Conservation (phyloP, 805 yeast species). For the Ogataea parapolymorpha region DNA sequence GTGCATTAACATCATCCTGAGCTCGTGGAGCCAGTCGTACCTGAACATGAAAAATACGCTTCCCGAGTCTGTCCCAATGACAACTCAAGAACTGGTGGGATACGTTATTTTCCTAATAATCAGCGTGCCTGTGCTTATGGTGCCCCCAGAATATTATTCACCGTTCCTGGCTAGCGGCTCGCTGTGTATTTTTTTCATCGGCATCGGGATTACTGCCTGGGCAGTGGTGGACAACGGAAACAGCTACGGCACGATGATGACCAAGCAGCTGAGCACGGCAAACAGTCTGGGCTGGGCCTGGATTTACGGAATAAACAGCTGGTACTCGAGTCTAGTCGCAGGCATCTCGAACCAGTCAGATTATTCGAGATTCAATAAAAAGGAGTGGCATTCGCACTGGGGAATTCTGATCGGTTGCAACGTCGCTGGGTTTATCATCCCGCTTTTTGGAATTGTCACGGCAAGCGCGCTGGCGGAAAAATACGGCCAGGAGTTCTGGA, state of each 20-base stretch:
- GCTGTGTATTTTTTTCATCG: conserved; percentile 11
- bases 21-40: conserved; percentile 38
- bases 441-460: conserved; percentile 43
- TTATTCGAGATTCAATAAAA: conserved; percentile 32
- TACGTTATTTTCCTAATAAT: conserved; percentile 43
- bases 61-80: conserved; percentile 38
- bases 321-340: conserved; percentile 40
- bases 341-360: conserved; percentile 38
- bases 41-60: conserved; percentile 39
- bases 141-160: conserved; percentile 38
- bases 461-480: conserved; percentile 40
- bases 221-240: conserved; percentile 13
- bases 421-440: conserved; percentile 29
- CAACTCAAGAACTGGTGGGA: conserved; percentile 40
- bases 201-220: conserved; percentile 19
- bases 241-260: conserved; percentile 13
- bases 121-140: conserved; percentile 37
- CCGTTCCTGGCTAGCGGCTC: conserved; percentile 15
- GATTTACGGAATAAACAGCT: conserved; percentile 37
- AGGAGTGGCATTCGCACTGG: conserved; percentile 10
- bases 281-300: conserved; percentile 37
- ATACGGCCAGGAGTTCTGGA: conserved; percentile 36
- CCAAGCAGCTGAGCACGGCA: conserved; percentile 13
- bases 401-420: conserved; percentile 41
- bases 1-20: conserved; percentile 38